phyloP scores from a whole-genome alignment of 169 alveolate species.

The Perkinsus chesapeaki region DNA sequence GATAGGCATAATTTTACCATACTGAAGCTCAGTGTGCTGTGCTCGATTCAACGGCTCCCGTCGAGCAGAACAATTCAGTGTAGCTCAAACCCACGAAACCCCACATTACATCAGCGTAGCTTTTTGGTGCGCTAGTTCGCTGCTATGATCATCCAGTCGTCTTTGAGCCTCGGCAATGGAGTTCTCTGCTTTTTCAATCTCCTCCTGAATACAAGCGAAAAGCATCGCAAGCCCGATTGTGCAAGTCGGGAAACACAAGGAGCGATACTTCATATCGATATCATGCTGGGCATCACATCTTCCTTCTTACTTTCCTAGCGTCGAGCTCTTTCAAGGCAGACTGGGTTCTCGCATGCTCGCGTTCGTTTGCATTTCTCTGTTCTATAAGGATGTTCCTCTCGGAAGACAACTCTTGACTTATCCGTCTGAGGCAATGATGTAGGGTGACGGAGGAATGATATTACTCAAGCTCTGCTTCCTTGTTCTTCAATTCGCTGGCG shows the following conservation, averaged over 20 bases:
- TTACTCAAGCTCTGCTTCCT: too few species aligned
- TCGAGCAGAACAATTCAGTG: neutral
- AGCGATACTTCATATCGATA: too few species aligned
- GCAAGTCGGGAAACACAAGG: too few species aligned
- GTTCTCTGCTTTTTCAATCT: neutral
- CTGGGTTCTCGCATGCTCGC: neutral
- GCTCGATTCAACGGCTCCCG: neutral
- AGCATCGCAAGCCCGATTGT: neutral
- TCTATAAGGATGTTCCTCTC: too few species aligned
- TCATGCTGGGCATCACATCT: too few species aligned
- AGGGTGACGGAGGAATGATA: too few species aligned
- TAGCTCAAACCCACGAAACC: neutral
- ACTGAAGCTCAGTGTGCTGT: neutral
- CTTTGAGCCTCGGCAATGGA: neutral
- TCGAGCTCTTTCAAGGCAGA: neutral
- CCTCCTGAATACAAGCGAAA: neutral
- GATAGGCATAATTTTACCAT: neutral
- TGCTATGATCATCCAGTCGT: neutral
- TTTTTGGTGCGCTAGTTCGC: neutral
- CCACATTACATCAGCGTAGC: neutral
- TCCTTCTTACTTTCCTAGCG: neutral
- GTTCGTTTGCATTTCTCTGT: neutral
- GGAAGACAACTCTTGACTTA: too few species aligned
- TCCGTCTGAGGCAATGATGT: too few species aligned
- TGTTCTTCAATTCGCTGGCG: too few species aligned